Evolutionary conservation across 1,139 yeast species (phyloP).

Genomic region (Saccharomyces hybrid): DNA sequence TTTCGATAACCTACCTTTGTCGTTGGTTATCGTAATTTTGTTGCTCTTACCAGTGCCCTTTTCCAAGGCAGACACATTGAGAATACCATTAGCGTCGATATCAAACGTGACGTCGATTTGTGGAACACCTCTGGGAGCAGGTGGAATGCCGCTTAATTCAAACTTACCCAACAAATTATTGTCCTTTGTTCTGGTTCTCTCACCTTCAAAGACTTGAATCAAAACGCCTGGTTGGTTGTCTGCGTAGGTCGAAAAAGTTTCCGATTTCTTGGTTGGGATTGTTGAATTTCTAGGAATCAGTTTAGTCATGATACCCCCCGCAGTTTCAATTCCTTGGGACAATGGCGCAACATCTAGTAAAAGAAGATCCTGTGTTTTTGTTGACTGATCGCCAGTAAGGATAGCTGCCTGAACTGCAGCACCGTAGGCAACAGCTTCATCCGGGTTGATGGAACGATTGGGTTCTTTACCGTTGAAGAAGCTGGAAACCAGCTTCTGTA

Average conservation of each 20-base stretch:
- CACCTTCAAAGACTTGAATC: conserved; percentile 95
- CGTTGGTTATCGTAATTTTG: conserved; percentile 76
- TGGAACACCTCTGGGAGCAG: conserved; percentile 97
- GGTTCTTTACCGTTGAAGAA: conserved; percentile 82
- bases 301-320: conserved; percentile 97
- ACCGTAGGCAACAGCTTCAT: conserved; percentile 66
- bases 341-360: conserved; percentile 87
- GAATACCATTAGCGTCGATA: conserved; percentile 91
- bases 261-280: conserved; percentile 92
- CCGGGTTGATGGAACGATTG: conserved; percentile 73
- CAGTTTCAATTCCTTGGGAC: conserved; percentile 92
- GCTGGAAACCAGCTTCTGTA: conserved; percentile 74
- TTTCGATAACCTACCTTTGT: conserved; percentile 87
- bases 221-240: conserved; percentile 95
- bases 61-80: conserved; percentile 86
- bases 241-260: conserved; percentile 91
- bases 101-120: conserved; percentile 95
- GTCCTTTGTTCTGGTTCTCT: conserved; percentile 89
- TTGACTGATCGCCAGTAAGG: conserved; percentile 77
- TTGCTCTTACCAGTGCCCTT: conserved; percentile 83
- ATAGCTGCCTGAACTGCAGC: conserved; percentile 83
- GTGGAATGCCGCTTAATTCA: conserved; percentile 89
- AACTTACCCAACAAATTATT: conserved; percentile 92
- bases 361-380: conserved; percentile 73
- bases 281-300: conserved; percentile 93